Conservation (phyloP, 2,329 filamentous ascomycete genomes). For the Emmonsiellopsis sp. region DNA sequence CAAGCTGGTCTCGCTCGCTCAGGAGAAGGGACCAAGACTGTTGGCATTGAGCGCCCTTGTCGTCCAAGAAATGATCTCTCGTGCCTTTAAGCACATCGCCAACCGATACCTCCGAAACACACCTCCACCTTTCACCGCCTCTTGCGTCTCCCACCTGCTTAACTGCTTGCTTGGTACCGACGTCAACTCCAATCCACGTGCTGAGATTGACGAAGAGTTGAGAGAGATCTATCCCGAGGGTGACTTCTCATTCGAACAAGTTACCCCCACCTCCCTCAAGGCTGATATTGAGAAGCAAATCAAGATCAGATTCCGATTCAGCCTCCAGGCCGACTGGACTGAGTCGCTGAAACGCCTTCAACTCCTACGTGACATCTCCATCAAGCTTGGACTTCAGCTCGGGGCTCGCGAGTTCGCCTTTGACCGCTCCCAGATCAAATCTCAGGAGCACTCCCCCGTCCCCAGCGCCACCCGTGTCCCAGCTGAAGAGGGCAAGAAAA, state of each 20-base stretch:
- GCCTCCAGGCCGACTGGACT: constrained; percentile 59
- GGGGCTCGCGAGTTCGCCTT: constrained; percentile 70
- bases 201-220: constrained; percentile 66
- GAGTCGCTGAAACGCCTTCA: constrained; percentile 63
- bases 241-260: constrained; percentile 69
- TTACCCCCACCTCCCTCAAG: constrained; percentile 64
- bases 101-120: constrained; percentile 70
- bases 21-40: constrained; percentile 59
- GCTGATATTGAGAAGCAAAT: constrained; percentile 64
- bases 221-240: constrained; percentile 69
- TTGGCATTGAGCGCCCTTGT: constrained; percentile 67
- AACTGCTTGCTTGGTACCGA: constrained; percentile 81
- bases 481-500: constrained; percentile 39
- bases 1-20: constrained; percentile 61
- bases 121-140: constrained; percentile 67
- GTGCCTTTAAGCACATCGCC: constrained; percentile 88
- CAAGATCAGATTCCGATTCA: constrained; percentile 64
- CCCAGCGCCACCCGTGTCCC: constrained; percentile 29
- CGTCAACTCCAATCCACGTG: constrained; percentile 65
- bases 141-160: constrained; percentile 75
- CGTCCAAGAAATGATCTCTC: constrained; percentile 86
- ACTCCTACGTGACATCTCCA: constrained; percentile 74
- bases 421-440: constrained; percentile 34
- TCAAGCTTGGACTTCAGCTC: constrained; percentile 86
- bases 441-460: constrained; percentile 23